phyloP scores from a whole-genome alignment of 805 yeast species.

The Starmerella stigmatis region DNA sequence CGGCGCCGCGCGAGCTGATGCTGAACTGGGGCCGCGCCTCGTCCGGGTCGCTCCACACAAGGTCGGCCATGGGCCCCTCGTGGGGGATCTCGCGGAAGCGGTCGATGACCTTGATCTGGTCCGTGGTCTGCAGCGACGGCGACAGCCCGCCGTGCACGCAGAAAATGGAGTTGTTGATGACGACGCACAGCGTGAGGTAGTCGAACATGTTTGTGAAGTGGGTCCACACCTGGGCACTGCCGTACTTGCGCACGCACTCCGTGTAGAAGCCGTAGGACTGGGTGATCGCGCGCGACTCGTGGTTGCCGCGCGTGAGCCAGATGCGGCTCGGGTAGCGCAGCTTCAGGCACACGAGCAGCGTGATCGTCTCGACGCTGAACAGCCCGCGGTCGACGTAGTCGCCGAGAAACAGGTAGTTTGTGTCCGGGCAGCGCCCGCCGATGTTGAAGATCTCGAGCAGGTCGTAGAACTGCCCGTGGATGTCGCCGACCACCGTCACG shows the following conservation, averaged over 20 bases:
- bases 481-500: constrained; percentile 92
- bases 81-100: constrained; percentile 93
- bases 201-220: constrained; percentile 89
- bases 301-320: constrained; percentile 82
- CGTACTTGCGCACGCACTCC: constrained; percentile 85
- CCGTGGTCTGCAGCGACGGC: constrained; percentile 88
- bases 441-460: constrained; percentile 82
- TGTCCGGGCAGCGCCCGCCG: constrained; percentile 87
- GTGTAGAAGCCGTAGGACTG: constrained; percentile 95
- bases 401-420: constrained; percentile 85
- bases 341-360: constrained; percentile 69
- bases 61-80: constrained; percentile 98
- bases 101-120: constrained; percentile 83
- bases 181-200: constrained; percentile 76
- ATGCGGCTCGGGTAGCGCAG: constrained; percentile 80
- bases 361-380: constrained; percentile 86
- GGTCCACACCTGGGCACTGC: constrained; percentile 70
- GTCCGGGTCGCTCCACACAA: constrained; percentile 98
- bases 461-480: constrained; percentile 95
- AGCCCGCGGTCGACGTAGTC: constrained; percentile 95
- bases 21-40: constrained; percentile 68
- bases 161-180: constrained; percentile 79
- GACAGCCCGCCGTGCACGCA: constrained; percentile 96
- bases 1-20: constrained; percentile 93
- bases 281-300: constrained; percentile 92